A percentile compares a stretch with the other conserved stretches of the same genome.
Conservation (phyloP, 805 yeast species). For the Jamesozyma piceae region DNA sequence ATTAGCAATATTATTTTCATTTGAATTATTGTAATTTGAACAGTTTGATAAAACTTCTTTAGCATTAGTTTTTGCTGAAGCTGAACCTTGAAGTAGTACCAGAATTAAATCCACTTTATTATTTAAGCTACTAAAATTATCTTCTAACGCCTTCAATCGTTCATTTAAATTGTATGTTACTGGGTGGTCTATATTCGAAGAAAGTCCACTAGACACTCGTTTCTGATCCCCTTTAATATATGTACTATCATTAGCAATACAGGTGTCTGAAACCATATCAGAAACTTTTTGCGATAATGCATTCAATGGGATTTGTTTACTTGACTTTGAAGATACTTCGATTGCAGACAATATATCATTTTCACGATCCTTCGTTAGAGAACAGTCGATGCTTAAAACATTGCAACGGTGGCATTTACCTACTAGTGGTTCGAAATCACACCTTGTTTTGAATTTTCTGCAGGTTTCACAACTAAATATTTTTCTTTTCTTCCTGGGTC, state of each 20-base stretch:
- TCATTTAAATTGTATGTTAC: slow-evolving; percentile 2
- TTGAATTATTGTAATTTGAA: not conserved
- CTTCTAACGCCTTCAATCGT: slow-evolving; percentile 22
- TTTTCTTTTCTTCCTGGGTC: slow-evolving; percentile 32
- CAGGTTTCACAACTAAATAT: slow-evolving; percentile 43
- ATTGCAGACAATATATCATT: slow-evolving; percentile 20
- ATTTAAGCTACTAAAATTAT: slow-evolving; percentile 16
- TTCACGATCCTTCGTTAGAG: slow-evolving; percentile 29
- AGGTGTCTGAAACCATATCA: not conserved
- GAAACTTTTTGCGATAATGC: not conserved
- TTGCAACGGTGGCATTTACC: slow-evolving; percentile 46
- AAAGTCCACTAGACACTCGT: not conserved
- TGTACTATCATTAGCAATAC: not conserved
- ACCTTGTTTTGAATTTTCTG: slow-evolving; percentile 48
- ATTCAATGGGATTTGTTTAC: not conserved
- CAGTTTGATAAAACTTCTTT: slow-evolving; percentile 2
- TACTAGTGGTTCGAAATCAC: slow-evolving; percentile 39
- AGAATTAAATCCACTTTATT: slow-evolving; percentile 19
- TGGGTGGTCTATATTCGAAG: not conserved
- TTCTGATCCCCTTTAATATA: not conserved
- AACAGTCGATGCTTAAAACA: slow-evolving; percentile 40
- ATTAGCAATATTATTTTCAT: not conserved
- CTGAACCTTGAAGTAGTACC: slow-evolving; percentile 14
- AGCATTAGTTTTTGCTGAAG: slow-evolving; percentile 8
- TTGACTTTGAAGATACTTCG: slow-evolving; percentile 9